phyloP scores from a whole-genome alignment of 495 filamentous ascomycete genomes.

The Aspergillus leporis region DNA sequence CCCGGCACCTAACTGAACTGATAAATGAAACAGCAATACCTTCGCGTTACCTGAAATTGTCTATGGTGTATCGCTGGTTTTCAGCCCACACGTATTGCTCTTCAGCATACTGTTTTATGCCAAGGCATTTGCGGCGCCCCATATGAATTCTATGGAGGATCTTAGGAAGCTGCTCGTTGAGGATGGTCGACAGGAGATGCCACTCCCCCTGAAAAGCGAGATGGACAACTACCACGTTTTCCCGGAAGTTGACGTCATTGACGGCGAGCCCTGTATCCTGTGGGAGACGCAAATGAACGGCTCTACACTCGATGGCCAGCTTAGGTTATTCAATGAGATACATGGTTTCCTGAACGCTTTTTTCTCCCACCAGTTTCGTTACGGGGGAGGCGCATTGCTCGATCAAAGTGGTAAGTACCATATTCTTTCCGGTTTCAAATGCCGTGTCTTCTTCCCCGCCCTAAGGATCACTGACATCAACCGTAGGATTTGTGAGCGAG shows the following conservation, averaged over 20 bases:
- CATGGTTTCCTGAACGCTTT: background rate
- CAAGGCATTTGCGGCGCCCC: no score
- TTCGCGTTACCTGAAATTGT: no score
- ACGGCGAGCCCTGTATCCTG: slow-evolving; percentile 1
- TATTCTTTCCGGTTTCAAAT: background rate
- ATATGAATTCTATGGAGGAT: no score
- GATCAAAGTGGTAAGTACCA: background rate
- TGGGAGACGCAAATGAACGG: background rate
- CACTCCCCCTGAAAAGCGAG: slow-evolving; percentile 1
- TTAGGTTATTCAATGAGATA: background rate
- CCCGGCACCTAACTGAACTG: no score
- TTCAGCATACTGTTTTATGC: no score
- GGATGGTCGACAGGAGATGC: no score
- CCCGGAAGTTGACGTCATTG: background rate
- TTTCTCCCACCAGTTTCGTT: background rate
- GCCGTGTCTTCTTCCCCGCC: background rate
- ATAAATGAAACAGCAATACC: no score
- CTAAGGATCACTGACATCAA: background rate
- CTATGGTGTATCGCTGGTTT: no score
- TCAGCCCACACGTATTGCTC: no score
- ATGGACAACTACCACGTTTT: slow-evolving; percentile 5
- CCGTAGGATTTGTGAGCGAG: background rate
- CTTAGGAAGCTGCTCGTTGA: no score
- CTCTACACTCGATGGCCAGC: background rate
- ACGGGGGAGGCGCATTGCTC: background rate